Conservation (phyloP, 441 rosid species). For the Iberis amara region DNA sequence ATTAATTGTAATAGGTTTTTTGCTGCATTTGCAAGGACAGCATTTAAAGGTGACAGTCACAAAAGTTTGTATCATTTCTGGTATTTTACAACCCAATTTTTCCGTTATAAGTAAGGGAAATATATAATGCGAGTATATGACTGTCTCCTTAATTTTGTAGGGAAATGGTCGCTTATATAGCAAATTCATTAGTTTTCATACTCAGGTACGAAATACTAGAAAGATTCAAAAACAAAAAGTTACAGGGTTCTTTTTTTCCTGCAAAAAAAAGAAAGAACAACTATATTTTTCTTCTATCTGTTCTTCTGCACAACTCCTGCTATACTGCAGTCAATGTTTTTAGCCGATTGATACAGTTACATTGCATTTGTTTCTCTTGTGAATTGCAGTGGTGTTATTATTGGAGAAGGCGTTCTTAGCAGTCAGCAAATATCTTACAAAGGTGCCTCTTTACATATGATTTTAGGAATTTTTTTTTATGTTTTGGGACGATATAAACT, state of each 20-base stretch:
- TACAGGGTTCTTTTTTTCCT: background rate
- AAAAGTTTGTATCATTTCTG: conserved; percentile 90
- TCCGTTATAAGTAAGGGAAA: background rate
- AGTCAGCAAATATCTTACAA: conserved; percentile 36
- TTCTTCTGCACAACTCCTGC: background rate
- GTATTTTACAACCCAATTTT: conserved; percentile 33
- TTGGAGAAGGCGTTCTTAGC: conserved; percentile 75
- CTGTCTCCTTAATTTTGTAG: conserved; percentile 36
- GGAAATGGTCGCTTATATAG: conserved; percentile 96
- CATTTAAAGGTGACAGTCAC: conserved; percentile 81
- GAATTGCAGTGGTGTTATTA: conserved; percentile 86
- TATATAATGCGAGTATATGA: background rate
- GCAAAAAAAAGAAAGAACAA: background rate
- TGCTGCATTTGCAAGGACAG: conserved; percentile 83
- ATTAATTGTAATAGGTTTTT: conserved; percentile 59
- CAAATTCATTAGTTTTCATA: conserved; percentile 82
- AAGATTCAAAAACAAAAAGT: background rate
- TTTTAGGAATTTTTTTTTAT: background rate
- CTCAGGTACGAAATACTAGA: conserved; percentile 55
- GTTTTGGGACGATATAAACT: background rate
- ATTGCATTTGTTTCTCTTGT: conserved; percentile 26
- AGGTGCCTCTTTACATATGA: conserved; percentile 38
- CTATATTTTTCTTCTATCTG: background rate
- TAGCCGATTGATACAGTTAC: conserved; percentile 6
- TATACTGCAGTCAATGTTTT: conserved; percentile 2